These are phyloP conservation scores for Leccinum subrobustum DNA, from an alignment of 1,284 basidiomycete species.

Conservation along the genomic window DNA sequence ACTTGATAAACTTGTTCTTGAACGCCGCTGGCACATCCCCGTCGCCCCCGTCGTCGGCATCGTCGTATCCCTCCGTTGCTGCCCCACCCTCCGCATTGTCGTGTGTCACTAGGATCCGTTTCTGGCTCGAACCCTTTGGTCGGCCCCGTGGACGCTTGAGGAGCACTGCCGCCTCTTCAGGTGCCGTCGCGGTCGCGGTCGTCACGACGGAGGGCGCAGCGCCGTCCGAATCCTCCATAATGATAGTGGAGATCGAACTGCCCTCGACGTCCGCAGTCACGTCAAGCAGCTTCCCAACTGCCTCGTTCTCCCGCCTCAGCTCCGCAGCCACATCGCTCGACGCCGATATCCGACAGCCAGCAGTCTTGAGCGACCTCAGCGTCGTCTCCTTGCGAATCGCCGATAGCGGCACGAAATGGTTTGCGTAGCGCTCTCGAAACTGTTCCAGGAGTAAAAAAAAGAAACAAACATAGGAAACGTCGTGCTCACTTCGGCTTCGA, in stretches of 20 bases:
- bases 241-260: constrained; percentile 26
- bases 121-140: constrained; percentile 14
- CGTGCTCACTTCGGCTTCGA: constrained; percentile 56
- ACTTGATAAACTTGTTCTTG: constrained; percentile 67
- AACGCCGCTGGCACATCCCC: constrained; percentile 34
- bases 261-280: constrained; percentile 24
- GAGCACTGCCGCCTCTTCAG: constrained; percentile 18
- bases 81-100: constrained; percentile 10
- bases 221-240: constrained; percentile 11
- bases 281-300: constrained; percentile 22
- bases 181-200: background rate
- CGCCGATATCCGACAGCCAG: constrained; percentile 44
- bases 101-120: constrained; percentile 10
- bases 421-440: constrained; percentile 80
- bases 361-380: constrained; percentile 39
- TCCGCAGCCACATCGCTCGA: constrained; percentile 41
- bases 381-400: constrained; percentile 40
- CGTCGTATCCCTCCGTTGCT: background rate
- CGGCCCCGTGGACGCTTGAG: constrained; percentile 20
- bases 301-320: constrained; percentile 35
- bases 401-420: constrained; percentile 71
- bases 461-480: background rate
- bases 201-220: background rate
- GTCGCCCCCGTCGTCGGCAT: constrained; percentile 16
- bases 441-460: constrained; percentile 28